Evolutionary conservation across 768 basidiomycete genomes (phyloP).

Genomic region (Lentinula boryana): DNA sequence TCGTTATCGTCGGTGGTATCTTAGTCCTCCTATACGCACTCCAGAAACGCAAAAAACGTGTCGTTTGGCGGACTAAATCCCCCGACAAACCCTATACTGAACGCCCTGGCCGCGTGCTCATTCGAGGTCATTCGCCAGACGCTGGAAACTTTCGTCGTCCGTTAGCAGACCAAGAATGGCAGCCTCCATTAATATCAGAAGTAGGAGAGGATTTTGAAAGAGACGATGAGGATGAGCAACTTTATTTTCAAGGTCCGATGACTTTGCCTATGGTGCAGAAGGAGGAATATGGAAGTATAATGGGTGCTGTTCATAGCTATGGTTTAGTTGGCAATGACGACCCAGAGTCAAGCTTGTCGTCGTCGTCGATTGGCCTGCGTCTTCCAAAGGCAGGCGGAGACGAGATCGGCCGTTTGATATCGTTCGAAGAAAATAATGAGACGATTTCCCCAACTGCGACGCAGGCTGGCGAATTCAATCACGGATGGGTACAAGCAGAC

Average conservation of each 20-base stretch:
- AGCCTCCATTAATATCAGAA: not conserved
- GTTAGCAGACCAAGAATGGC: not conserved
- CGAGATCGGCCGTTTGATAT: not conserved
- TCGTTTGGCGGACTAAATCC: not conserved
- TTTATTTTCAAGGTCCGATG: not conserved
- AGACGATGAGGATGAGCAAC: not conserved
- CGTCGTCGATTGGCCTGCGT: not conserved
- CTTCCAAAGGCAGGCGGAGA: not conserved
- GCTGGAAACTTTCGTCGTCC: not conserved
- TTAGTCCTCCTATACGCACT: not conserved
- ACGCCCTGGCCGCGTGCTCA: not conserved
- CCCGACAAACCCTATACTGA: not conserved
- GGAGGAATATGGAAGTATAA: not conserved
- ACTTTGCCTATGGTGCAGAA: not conserved
- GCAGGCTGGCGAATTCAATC: not conserved
- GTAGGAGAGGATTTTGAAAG: not conserved
- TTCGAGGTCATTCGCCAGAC: not conserved
- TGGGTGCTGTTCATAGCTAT: not conserved
- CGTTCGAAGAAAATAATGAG: not conserved
- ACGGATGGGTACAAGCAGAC: not conserved
- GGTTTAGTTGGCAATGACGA: not conserved
- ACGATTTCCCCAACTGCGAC: not conserved
- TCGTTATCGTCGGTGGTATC: not conserved
- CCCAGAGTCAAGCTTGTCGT: not conserved
- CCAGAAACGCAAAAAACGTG: not conserved